These are phyloP conservation scores for Debaryomyces maramus DNA, from an alignment of 805 yeast species.

Conservation along the genomic window DNA sequence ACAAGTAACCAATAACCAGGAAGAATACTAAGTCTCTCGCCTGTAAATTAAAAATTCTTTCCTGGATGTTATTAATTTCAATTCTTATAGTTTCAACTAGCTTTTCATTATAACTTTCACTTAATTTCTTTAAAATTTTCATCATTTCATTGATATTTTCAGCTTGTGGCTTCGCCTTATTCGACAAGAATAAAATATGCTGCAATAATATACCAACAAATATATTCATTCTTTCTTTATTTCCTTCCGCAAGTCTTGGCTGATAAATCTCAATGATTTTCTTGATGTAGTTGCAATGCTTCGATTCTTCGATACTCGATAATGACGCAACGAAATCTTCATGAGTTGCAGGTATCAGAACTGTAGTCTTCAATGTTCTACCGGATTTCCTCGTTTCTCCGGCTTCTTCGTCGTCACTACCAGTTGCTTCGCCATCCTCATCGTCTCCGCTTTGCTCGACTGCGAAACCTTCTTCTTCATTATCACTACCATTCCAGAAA, in stretches of 20 bases:
- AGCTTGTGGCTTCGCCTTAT: slow-evolving; percentile 25
- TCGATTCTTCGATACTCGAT: slow-evolving; percentile 32
- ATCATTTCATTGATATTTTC: slow-evolving; percentile 44
- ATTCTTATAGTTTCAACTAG: slow-evolving; percentile 64
- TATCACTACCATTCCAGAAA: slow-evolving; percentile 61
- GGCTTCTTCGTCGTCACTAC: slow-evolving; percentile 11
- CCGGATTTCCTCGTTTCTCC: not conserved
- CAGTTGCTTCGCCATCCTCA: slow-evolving; percentile 27
- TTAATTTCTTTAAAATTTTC: slow-evolving; percentile 51
- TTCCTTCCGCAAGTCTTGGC: slow-evolving; percentile 79
- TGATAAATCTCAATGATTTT: slow-evolving; percentile 61
- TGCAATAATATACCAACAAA: slow-evolving; percentile 66
- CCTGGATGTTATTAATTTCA: slow-evolving; percentile 55
- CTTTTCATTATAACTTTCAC: slow-evolving; percentile 63
- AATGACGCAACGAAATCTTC: slow-evolving; percentile 34
- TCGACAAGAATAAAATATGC: slow-evolving; percentile 55
- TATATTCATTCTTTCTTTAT: slow-evolving; percentile 66
- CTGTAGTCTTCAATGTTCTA: slow-evolving; percentile 6
- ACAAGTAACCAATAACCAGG: slow-evolving; percentile 69
- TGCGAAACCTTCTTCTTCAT: slow-evolving; percentile 45
- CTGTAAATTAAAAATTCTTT: slow-evolving; percentile 36
- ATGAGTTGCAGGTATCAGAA: slow-evolving; percentile 31
- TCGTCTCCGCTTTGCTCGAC: slow-evolving; percentile 28
- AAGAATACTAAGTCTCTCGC: slow-evolving; percentile 63
- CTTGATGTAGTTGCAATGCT: slow-evolving; percentile 50